Evolutionary conservation across 106 monocot genomes (phyloP).

Genomic region (Dendrobium chrysotoxum): DNA sequence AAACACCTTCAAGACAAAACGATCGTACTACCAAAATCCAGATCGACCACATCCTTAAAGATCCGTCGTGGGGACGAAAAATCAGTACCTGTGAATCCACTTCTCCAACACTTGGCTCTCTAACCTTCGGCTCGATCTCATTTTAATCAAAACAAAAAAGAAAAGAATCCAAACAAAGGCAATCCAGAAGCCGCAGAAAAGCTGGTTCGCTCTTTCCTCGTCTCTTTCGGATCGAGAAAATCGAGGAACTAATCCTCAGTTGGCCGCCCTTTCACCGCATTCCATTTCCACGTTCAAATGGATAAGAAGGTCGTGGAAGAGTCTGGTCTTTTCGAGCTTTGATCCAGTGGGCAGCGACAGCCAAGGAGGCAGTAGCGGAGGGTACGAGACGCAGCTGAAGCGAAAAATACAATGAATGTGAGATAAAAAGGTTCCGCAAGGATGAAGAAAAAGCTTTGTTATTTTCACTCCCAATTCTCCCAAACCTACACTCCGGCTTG

Average conservation of each 20-base stretch:
- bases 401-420: slow-evolving; percentile 8
- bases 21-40: not conserved
- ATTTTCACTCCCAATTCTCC: not conserved
- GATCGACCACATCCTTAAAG: not conserved
- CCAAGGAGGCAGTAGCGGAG: not conserved
- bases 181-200: not conserved
- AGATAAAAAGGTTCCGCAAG: not conserved
- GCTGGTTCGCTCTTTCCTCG: not conserved
- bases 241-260: not conserved
- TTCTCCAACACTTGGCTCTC: not conserved
- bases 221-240: not conserved
- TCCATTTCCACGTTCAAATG: slow-evolving; percentile 2
- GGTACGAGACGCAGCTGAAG: not conserved
- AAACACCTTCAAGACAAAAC: not conserved
- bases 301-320: not conserved
- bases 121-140: not conserved
- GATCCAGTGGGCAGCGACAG: not conserved
- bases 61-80: not conserved
- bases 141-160: not conserved
- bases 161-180: not conserved
- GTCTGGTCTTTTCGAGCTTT: not conserved
- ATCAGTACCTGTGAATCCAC: slow-evolving; percentile 3
- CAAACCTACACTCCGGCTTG: not conserved
- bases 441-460: not conserved
- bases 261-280: not conserved